Evolutionary conservation across 2,329 filamentous ascomycete genomes (phyloP).

Genomic region (Neonectria punicea): DNA sequence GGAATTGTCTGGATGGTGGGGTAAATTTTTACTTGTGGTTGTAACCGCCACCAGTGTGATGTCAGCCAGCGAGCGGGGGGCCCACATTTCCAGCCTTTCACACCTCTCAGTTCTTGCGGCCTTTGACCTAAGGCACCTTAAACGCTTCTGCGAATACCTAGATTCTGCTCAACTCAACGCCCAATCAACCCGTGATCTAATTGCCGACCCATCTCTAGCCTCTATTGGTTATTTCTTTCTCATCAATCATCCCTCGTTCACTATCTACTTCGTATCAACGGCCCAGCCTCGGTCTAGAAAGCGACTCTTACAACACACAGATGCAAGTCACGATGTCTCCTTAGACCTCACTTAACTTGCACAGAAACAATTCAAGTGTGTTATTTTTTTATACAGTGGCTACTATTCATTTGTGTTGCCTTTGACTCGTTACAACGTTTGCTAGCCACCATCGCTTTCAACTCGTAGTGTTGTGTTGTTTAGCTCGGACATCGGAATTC

Average conservation of each 20-base stretch:
- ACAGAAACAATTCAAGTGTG: not conserved
- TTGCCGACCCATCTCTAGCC: not conserved
- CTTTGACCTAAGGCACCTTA: not conserved
- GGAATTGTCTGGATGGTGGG: constrained; percentile 48
- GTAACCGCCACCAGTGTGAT: constrained; percentile 43
- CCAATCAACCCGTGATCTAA: not conserved
- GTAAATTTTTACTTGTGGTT: constrained; percentile 50
- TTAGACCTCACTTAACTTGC: constrained; percentile 2
- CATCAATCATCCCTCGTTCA: not conserved
- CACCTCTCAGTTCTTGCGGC: not conserved
- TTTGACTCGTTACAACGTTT: constrained; percentile 13
- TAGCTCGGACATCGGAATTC: constrained; percentile 18
- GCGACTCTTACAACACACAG: not conserved
- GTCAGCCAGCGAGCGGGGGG: constrained; percentile 41
- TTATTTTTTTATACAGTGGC: constrained; percentile 1
- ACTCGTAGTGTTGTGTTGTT: constrained; percentile 12
- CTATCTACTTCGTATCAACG: not conserved
- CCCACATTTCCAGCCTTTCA: constrained; percentile 17
- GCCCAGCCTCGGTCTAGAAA: not conserved
- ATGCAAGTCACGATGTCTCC: not conserved
- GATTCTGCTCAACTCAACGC: not conserved
- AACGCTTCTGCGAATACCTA: not conserved
- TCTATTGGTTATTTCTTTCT: not conserved
- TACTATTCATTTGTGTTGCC: constrained; percentile 12
- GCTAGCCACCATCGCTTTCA: constrained; percentile 8